Evolutionary conservation across 75 land plant genomes (phyloP).

Genomic region (Chamaecyparis obtusa): DNA sequence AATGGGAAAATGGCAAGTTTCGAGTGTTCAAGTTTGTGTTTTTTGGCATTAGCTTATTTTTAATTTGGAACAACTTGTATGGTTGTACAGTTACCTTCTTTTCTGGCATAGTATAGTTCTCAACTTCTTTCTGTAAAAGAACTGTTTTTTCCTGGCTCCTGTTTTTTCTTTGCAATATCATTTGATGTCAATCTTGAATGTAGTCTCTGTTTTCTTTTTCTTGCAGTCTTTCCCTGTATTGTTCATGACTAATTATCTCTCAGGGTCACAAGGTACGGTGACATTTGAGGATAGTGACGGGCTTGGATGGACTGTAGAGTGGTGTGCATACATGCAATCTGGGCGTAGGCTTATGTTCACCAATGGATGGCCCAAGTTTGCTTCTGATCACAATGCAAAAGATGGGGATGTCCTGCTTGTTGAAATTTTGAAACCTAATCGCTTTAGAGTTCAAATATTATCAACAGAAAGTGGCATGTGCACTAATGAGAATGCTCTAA

Average conservation of each 20-base stretch:
- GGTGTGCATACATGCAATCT: constrained; percentile 30
- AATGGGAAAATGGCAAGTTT: constrained; percentile 26
- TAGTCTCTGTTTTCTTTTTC: constrained; percentile 1
- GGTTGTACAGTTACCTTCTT: not conserved
- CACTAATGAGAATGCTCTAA: not conserved
- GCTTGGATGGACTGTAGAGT: constrained; percentile 15
- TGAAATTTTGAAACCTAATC: constrained; percentile 18
- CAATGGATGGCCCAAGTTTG: constrained; percentile 29
- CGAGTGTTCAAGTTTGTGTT: not conserved
- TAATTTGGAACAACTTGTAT: not conserved
- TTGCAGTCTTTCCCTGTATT: constrained; percentile 28
- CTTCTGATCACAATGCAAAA: constrained; percentile 20
- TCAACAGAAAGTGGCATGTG: constrained; percentile 2
- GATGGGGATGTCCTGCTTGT: constrained; percentile 24
- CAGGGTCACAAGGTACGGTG: constrained; percentile 22
- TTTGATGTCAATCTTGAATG: not conserved
- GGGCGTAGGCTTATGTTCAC: constrained; percentile 30
- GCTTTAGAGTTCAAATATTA: constrained; percentile 23
- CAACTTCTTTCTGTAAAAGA: not conserved
- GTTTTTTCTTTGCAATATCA: not conserved
- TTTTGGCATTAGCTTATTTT: not conserved
- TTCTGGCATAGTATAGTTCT: not conserved
- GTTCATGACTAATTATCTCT: constrained; percentile 26
- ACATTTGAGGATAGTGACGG: constrained; percentile 22
- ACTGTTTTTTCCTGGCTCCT: not conserved